Evolutionary conservation across 1,139 yeast genomes (phyloP).

Genomic region (Lodderomyces beijingensis): DNA sequence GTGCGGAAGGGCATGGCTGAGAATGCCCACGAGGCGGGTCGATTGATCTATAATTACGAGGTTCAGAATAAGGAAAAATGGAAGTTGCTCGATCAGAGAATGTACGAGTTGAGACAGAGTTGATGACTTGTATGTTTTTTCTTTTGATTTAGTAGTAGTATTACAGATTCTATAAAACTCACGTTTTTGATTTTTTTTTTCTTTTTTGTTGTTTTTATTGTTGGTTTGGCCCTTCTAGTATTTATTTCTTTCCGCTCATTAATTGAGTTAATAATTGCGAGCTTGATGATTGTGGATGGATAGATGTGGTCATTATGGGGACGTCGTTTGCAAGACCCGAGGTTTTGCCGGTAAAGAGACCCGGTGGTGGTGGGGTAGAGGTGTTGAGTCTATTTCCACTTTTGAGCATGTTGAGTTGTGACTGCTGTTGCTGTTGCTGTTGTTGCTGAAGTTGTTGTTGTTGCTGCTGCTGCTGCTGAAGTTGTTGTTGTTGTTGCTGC

Average conservation of each 20-base stretch:
- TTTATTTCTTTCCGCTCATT: slow-evolving; percentile 34
- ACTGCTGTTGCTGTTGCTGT: slow-evolving; percentile 11
- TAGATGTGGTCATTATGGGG: slow-evolving; percentile 11
- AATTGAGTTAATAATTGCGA: slow-evolving; percentile 67
- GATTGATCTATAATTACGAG: slow-evolving; percentile 11
- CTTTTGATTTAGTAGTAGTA: neutral
- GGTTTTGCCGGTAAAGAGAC: slow-evolving; percentile 27
- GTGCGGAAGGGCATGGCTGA: slow-evolving; percentile 26
- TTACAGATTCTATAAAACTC: neutral
- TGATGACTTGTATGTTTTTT: too few relatives aligned
- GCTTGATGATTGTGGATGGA: slow-evolving; percentile 38
- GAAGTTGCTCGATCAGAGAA: slow-evolving; percentile 3
- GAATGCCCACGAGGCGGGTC: slow-evolving; percentile 31
- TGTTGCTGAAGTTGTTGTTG: slow-evolving; percentile 12
- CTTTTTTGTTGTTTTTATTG: too few relatives aligned
- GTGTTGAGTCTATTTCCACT: slow-evolving; percentile 31
- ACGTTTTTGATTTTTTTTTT: too few relatives aligned
- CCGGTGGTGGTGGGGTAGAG: slow-evolving; percentile 45
- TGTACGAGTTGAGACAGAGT: slow-evolving; percentile 3
- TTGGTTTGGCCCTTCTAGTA: too few relatives aligned
- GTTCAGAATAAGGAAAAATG: neutral
- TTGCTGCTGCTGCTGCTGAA: slow-evolving; percentile 10
- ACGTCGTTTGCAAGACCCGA: slow-evolving; percentile 12
- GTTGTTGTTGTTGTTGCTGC: slow-evolving; percentile 9
- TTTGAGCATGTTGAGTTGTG: slow-evolving; percentile 27